Evolutionary conservation across 352 stramenopile genomes (phyloP), one percentile per base, ranked within the genome.

Genomic region (Globisporangium echinulatum): DNA sequence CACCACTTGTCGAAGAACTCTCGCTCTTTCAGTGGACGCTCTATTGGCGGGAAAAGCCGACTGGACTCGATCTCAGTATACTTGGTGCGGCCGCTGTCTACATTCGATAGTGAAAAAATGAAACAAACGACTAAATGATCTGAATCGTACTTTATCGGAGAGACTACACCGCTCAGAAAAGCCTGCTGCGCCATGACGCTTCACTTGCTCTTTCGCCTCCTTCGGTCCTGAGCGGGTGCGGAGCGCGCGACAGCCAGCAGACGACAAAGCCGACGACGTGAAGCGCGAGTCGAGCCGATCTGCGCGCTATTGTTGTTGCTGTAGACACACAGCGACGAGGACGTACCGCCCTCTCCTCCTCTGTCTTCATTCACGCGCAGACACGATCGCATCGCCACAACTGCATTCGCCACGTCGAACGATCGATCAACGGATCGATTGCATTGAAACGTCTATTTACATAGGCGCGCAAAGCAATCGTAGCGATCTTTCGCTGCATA

Each of bases 161-260:
- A 14, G 4, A 9, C 2, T 14, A n/a, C 25, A n/a, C 17, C 14
- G 1, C 15, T 14, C 25, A 59, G n/a, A 50, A 52, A 33, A 36
- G 37, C 25, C 43, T 42, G 11, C 37, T 25, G 25, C 25, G 25
- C 25, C 25, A 25, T 63, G 52, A 48, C 59, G 59, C 59, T 64
- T 64, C 59, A 64, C 19, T 64, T 52, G 36, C 37, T 39, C 39
- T 51, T 59, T 64, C 54, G 59, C 59, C 52, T 50, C 44, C 50
- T 25, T 54, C 44, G 51, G 43, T 17, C 43, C 43, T 48, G 43
- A 48, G 43, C 11, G 43, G 38, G 15, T 40, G 59, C 59, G 42
- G 44, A 50, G 51, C 17, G 36, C 58, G 37, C 14, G 25, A 19
- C 11, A 13, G 13, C 52, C 15, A 13, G 0, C 39, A 15, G 17